A percentile compares a stretch with the other conserved stretches of the same genome.
phyloP scores from a whole-genome alignment of 2,329 filamentous ascomycete genomes.

The Sarocladiaceae sp. region DNA sequence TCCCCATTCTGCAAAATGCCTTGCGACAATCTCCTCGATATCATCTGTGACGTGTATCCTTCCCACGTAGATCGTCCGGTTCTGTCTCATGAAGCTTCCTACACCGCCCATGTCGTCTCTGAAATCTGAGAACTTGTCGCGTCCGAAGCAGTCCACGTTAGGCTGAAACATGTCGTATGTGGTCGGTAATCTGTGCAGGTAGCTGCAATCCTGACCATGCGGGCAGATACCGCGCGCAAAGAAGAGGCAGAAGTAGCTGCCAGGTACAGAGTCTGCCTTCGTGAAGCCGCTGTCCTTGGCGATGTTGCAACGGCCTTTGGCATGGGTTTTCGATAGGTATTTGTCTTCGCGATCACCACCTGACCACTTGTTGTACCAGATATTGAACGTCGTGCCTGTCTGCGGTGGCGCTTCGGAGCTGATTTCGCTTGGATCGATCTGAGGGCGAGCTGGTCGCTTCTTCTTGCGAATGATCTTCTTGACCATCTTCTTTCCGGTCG shows the following conservation, averaged over 20 bases:
- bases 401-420: slow-evolving; percentile 84
- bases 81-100: slow-evolving; percentile 88
- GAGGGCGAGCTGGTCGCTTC: slow-evolving; percentile 80
- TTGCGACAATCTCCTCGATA: slow-evolving; percentile 90
- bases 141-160: slow-evolving; percentile 85
- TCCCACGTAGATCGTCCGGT: slow-evolving; percentile 89
- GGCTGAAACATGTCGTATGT: slow-evolving; percentile 88
- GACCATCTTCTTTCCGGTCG: slow-evolving; percentile 55
- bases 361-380: slow-evolving; percentile 99
- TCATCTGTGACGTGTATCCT: slow-evolving; percentile 94
- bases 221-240: slow-evolving; percentile 81
- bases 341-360: slow-evolving; percentile 94
- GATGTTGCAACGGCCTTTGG: slow-evolving; percentile 83
- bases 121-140: slow-evolving; percentile 91
- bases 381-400: slow-evolving; percentile 94
- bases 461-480: slow-evolving; percentile 94
- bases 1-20: slow-evolving; percentile 97
- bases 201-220: slow-evolving; percentile 89
- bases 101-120: slow-evolving; percentile 97
- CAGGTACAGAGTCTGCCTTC: slow-evolving; percentile 68
- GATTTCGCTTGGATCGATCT: slow-evolving; percentile 81
- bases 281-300: slow-evolving; percentile 76
- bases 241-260: slow-evolving; percentile 88
- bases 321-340: slow-evolving; percentile 76
- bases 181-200: slow-evolving; percentile 82